Conservation (phyloP, 1,139 yeast genomes). For the Diutina neorugosa region DNA sequence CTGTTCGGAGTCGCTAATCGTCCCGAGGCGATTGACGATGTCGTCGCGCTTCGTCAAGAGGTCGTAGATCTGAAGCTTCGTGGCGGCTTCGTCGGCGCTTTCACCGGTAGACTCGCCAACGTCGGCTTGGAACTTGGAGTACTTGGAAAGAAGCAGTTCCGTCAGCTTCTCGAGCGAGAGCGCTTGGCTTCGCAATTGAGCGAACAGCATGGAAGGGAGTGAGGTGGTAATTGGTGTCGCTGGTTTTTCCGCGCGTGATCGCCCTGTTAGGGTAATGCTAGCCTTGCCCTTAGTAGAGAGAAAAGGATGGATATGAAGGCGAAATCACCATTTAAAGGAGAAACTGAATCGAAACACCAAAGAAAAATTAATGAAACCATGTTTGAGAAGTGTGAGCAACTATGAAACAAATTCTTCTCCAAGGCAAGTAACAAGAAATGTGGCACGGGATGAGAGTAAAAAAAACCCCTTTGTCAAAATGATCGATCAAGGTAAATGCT, state of each 20-base stretch:
- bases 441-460: too few species aligned
- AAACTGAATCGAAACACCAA: too few species aligned
- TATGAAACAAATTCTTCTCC: too few species aligned
- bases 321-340: too few species aligned
- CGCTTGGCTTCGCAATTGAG: constrained; percentile 24
- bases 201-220: neutral
- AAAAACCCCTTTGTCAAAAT: too few species aligned
- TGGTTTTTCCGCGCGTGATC: neutral
- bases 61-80: constrained; percentile 38
- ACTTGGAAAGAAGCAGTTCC: constrained; percentile 35
- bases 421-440: too few species aligned
- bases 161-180: constrained; percentile 47
- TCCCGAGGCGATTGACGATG: constrained; percentile 21
- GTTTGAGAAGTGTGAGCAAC: too few species aligned
- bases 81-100: constrained; percentile 46
- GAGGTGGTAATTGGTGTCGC: neutral
- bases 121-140: constrained; percentile 38
- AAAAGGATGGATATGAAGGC: too few species aligned
- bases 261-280: neutral
- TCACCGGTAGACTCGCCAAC: constrained; percentile 23
- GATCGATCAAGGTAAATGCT: too few species aligned
- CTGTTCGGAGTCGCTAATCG: constrained; percentile 34
- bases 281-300: too few species aligned
- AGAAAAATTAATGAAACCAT: too few species aligned
- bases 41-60: constrained; percentile 30